Conservation (phyloP, 2,329 filamentous ascomycete species). For the Sclerotinia trifoliorum region DNA sequence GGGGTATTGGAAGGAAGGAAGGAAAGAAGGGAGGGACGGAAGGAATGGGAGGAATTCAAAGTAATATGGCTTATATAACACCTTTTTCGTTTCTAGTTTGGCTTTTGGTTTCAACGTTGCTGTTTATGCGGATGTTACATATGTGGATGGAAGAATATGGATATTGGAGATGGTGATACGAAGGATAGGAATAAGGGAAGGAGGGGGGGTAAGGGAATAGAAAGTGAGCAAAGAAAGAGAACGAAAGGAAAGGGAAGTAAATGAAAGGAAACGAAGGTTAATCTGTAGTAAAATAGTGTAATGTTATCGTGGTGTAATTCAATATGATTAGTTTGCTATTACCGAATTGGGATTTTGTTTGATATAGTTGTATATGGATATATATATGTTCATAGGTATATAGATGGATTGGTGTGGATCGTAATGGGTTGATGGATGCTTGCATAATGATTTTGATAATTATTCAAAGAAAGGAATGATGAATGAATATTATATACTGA, state of each 20-base stretch:
- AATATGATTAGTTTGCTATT: neutral
- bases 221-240: neutral
- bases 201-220: neutral
- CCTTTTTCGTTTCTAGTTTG: neutral
- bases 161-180: neutral
- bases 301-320: too few species aligned
- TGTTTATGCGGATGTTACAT: neutral
- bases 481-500: too few species aligned
- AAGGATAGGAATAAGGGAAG: too few species aligned
- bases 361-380: too few species aligned
- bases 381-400: too few species aligned
- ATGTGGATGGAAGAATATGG: neutral
- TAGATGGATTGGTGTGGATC: too few species aligned
- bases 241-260: neutral
- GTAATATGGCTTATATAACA: neutral
- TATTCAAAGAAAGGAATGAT: too few species aligned
- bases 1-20: neutral
- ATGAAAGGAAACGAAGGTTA: too few species aligned
- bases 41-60: neutral
- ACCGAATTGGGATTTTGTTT: too few species aligned
- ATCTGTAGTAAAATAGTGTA: neutral
- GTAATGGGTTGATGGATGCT: too few species aligned
- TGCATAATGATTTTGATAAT: too few species aligned
- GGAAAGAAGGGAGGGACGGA: too few species aligned
- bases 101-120: neutral